A percentile compares a stretch with the other conserved stretches of the same genome.
Conservation (phyloP, 495 filamentous ascomycete species). For the Xylaria palmicola region DNA sequence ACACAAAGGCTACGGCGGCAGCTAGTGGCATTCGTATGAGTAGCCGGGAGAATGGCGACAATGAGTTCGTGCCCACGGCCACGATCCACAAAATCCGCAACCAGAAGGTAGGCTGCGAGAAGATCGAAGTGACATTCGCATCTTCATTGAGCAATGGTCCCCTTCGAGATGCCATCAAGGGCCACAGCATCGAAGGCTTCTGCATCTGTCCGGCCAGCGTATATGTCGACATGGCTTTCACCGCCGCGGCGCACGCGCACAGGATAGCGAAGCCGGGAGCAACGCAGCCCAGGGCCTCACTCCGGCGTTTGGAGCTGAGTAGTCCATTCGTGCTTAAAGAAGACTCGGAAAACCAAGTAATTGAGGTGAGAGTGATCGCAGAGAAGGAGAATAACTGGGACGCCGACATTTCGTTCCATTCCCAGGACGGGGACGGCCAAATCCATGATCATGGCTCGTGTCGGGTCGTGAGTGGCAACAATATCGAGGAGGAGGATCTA, state of each 20-base stretch:
- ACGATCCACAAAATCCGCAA: conserved; percentile 47
- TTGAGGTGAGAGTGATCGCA: conserved; percentile 22
- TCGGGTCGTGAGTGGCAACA: conserved; percentile 27
- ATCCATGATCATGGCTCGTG: conserved; percentile 37
- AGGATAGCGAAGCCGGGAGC: conserved; percentile 48
- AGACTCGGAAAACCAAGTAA: conserved; percentile 29
- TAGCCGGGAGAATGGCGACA: conserved; percentile 27
- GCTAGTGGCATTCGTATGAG: conserved; percentile 51
- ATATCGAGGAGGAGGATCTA: conserved; percentile 36
- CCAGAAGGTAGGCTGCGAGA: conserved; percentile 36
- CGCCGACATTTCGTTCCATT: conserved; percentile 2
- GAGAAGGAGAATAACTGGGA: conserved; percentile 17
- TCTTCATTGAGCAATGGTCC: conserved; percentile 54
- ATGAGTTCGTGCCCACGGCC: conserved; percentile 35
- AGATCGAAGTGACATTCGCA: conserved; percentile 49
- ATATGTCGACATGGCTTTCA: conserved; percentile 67
- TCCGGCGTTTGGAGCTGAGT: conserved; percentile 55
- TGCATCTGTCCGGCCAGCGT: conserved; percentile 46
- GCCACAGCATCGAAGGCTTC: conserved; percentile 61
- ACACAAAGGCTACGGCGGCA: conserved; percentile 42
- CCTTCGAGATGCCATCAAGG: conserved; percentile 53
- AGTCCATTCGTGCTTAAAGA: conserved; percentile 56
- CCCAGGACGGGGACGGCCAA: conserved; percentile 12
- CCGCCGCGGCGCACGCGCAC: conserved; percentile 57
- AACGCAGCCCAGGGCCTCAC: conserved; percentile 25